phyloP scores from a whole-genome alignment of 2,329 filamentous ascomycete genomes.

The Ophidiomyces ophidiicola region DNA sequence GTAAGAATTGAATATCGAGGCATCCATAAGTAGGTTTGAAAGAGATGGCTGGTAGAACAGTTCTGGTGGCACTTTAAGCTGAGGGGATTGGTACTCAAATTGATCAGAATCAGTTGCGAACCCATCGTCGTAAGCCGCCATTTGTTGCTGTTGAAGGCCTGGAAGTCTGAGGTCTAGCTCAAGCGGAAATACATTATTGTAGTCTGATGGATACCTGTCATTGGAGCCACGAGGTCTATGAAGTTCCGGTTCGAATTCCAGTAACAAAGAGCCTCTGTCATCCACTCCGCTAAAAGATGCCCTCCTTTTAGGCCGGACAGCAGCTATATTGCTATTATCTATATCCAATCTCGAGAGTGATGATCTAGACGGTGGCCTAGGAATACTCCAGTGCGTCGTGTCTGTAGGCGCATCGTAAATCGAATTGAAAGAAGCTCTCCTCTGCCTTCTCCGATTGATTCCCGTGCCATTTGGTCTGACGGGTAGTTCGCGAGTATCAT shows the following conservation, averaged over 20 bases:
- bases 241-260: no score
- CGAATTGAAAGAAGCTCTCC: conserved; percentile 45
- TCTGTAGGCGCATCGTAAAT: conserved; percentile 42
- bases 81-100: conserved; percentile 3
- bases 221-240: no score
- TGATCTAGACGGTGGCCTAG: conserved; percentile 33
- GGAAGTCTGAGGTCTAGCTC: background rate
- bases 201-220: no score
- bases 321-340: conserved; percentile 14
- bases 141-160: background rate
- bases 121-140: conserved; percentile 7
- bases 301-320: conserved; percentile 4
- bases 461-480: conserved; percentile 8
- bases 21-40: conserved; percentile 41
- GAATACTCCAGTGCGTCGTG: conserved; percentile 34
- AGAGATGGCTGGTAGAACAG: conserved; percentile 40
- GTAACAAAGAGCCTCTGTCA: background rate
- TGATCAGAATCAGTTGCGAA: conserved; percentile 4
- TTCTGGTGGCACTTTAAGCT: conserved; percentile 21
- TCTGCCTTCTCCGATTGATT: conserved; percentile 18
- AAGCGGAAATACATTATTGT: background rate
- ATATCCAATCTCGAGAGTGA: conserved; percentile 33
- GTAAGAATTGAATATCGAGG: conserved; percentile 37
- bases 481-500: background rate
- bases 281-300: conserved; percentile 2